Percentiles rank a stretch among this genome's conserved stretches.
Conservation (phyloP, 352 stramenopile species). For the Globisporangium rhizosaccharum region DNA sequence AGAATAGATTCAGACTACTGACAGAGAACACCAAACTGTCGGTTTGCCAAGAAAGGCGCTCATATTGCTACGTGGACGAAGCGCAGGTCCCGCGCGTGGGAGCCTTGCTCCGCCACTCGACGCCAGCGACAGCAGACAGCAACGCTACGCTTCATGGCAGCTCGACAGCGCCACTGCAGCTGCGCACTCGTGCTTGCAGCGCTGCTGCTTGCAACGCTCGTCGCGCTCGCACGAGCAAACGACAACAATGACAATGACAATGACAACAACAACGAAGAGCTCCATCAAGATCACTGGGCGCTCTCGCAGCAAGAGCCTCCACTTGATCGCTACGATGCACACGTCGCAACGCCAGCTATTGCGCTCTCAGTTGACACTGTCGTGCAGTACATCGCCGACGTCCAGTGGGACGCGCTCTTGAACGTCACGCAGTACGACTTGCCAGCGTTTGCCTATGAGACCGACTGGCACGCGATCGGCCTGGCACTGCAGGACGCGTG, state of each 20-base stretch:
- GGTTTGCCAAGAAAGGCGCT: neutral
- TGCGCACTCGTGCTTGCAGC: neutral
- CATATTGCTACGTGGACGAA: neutral
- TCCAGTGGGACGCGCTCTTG: slow-evolving; percentile 13
- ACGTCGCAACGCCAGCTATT: neutral
- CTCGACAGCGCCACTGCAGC: neutral
- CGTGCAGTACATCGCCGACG: slow-evolving; percentile 14
- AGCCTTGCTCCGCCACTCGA: no score
- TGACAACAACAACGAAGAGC: neutral
- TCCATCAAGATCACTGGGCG: neutral
- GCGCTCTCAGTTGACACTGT: slow-evolving; percentile 5
- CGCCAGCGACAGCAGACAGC: no score
- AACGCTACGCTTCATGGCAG: no score
- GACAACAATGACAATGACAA: neutral
- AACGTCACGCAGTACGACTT: slow-evolving; percentile 27
- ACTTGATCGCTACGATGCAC: neutral
- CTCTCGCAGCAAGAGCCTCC: neutral
- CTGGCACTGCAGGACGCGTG: slow-evolving; percentile 44
- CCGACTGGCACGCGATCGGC: slow-evolving; percentile 63
- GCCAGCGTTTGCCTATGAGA: slow-evolving; percentile 38
- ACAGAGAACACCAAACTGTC: neutral
- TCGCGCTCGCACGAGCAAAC: neutral
- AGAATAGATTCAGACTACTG: neutral
- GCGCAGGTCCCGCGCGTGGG: neutral
- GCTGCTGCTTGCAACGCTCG: neutral